Evolutionary conservation across 2,329 filamentous ascomycete species (phyloP), one percentile per base, ranked within the genome.

Genomic region (Coniochaeta prunicola): DNA sequence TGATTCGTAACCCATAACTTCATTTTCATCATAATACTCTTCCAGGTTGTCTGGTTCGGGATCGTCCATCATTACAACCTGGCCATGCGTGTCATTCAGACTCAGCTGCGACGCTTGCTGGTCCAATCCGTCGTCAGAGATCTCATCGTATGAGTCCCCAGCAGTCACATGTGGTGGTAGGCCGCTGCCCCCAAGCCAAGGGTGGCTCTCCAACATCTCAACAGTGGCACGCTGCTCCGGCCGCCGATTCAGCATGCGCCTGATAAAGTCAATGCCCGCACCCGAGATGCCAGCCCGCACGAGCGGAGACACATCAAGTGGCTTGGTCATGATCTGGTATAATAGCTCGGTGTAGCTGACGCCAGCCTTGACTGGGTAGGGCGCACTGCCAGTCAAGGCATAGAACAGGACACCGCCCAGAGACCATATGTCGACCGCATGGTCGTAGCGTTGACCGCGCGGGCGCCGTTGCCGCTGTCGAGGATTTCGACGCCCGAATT

Each of bases 361-460:
- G 64, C 91, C 90, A 30, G 83, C 85, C 62, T 86, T 85, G 17
- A 90, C 92, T 30, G 88, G 88, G 70, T 91, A 97, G 0, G 94
- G 93, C 30, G 93, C 89, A 31, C 81, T 80, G 12, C 84, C 85
- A 5, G 88, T 92, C n/a, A 99, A 77, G 7, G 91, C 80, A 68
- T 90, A 94, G 75, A 92, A 99, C 6, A 97, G 75, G 1, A 99
- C 94, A 15, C 92, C 94, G 17, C 91, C 94, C 53, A 96, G 84
- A 0, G 94, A 97, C 93, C 94, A 99, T 62, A 97, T 90, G 69
- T 99, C 94, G 33, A 97, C 90, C 1, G 92, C 91, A 62, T 96
- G 91, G 68, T 87, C 91, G 71, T 99, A 99, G 24, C 91, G 86
- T 67, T 86, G 83, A 58, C 74, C 82, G 63, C 74, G 71, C 59